Evolutionary conservation across 305 asterid genomes (phyloP), one percentile per base, ranked within the genome.

Genomic region (Coffea humblotiana): DNA sequence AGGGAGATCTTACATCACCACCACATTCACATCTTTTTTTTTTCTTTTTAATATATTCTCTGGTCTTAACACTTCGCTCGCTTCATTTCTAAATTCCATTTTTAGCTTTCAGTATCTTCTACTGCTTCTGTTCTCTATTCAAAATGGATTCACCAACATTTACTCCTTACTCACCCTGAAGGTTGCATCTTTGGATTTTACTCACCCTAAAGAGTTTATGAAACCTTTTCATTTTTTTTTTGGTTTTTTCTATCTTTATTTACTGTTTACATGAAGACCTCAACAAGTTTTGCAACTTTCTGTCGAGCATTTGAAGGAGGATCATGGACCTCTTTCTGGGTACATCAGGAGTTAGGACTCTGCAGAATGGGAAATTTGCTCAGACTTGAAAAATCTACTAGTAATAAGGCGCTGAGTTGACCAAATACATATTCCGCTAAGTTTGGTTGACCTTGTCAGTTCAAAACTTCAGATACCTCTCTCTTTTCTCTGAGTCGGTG

Each of bases 41-140:
- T 65, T 58, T 18, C 45, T 18, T 23, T 60, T 61, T 23, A 29
- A 15, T 21, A 19, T 23, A 60, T 23, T 58, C 25, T 51, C 58
- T 40, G 29, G 2, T 75, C 25, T 14, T 4, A 61, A 48, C 12
- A n/a, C 27, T 61, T 61, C 15, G 10, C 13, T 75, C 23, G 45
- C 19, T 63, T 13, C 56, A 32, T 4, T 6, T 77, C 51, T 49
- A 43, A 2, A 45, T 45, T 63, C 72, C 40, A 76, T 63, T 63
- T 76, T 37, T 27, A 77, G 74, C 60, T 66, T 77, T 77, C 74
- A 54, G 35, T 72, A 72, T 27, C 1, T 51, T 52, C 66, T 66
- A 9, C 6, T 10, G 69, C 54, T 56, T 37, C 40, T 58, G 6
- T 3, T 58, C 64, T n/a, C 15, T 9, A 18, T 43, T 64, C 1